Evolutionary conservation across 495 filamentous ascomycete species (phyloP).

Genomic region (Neurospora sp.): DNA sequence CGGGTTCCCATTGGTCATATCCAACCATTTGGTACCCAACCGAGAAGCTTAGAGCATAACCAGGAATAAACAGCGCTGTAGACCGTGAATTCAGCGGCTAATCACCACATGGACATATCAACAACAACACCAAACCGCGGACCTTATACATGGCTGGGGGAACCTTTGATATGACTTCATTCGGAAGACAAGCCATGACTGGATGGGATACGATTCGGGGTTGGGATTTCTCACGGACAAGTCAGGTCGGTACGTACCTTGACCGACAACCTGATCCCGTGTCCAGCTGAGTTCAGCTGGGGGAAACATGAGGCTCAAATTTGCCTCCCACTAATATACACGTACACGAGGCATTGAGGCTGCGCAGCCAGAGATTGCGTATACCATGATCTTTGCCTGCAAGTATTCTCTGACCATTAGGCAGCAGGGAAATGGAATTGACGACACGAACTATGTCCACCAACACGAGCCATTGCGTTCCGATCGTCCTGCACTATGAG

Average conservation of each 20-base stretch:
- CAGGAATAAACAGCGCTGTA: not conserved
- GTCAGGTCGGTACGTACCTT: not conserved
- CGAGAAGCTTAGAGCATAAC: not conserved
- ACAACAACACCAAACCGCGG: not conserved
- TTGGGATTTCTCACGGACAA: not conserved
- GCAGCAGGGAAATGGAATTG: not conserved
- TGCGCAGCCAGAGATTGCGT: not conserved
- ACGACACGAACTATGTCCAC: not conserved
- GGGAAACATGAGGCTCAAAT: not conserved
- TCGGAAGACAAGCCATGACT: not conserved
- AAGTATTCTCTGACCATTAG: not conserved
- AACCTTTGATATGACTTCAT: not conserved
- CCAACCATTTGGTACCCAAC: not conserved
- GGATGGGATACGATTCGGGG: not conserved
- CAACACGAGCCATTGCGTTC: not conserved
- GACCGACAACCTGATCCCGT: not conserved
- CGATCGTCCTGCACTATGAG: not conserved
- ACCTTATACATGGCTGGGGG: not conserved
- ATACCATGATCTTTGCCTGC: not conserved
- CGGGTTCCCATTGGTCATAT: not conserved
- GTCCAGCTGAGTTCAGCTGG: not conserved
- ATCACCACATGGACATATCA: not conserved
- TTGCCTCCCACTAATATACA: not conserved
- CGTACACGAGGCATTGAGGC: not conserved
- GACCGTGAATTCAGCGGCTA: not conserved